Evolutionary conservation across 306 rosid species (phyloP), one percentile per base, ranked within the genome.

Genomic region (Cyamopsis tetragonoloba): DNA sequence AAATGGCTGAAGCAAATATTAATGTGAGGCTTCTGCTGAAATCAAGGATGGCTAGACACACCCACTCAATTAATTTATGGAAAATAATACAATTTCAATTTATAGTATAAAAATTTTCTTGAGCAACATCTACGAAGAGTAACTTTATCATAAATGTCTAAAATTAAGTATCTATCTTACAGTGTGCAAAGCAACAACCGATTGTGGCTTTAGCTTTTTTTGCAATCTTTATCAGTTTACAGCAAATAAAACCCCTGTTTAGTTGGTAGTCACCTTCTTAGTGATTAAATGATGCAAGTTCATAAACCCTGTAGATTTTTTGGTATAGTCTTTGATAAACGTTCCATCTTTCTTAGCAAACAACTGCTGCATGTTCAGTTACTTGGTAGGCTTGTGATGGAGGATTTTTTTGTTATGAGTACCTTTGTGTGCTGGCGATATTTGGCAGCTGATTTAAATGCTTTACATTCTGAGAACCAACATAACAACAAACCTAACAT

Each of bases 1-100:
- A 83, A 85, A 83, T 93, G 87, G 74, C 91, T 4, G 96, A 90
- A 83, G 95, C 96, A 88, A 82, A 90, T 79, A 83, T 86, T 79
- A 77, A 88, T 77, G 99, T 93, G 77, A 89, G 98, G 42, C 35
- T 77, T 78, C 55, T 47, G 58, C 66, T 65, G 38, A 67, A 74
- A 61, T 67, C 24, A 46, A 27, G 76, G 70, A 83, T 50, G 73
- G 34, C 20, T 30, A 50, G 75, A 62, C 48, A 13, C 61, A 39
- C 13, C 68, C 41, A 50, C 61, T 68, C 15, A 71, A 34, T 31
- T 55, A 70, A 58, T 54, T 56, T 41, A 49, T 62, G 42, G 75
- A 57, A 34, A 66, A 54, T 55, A 56, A 41, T 66, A 75, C 44
- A 53, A 51, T 66, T 72, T 76, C 23, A 15, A 30, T 44, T n/a